Base-by-base conservation (phyloP, 495 filamentous ascomycete species). In the Penicillium antarcticum region DNA sequence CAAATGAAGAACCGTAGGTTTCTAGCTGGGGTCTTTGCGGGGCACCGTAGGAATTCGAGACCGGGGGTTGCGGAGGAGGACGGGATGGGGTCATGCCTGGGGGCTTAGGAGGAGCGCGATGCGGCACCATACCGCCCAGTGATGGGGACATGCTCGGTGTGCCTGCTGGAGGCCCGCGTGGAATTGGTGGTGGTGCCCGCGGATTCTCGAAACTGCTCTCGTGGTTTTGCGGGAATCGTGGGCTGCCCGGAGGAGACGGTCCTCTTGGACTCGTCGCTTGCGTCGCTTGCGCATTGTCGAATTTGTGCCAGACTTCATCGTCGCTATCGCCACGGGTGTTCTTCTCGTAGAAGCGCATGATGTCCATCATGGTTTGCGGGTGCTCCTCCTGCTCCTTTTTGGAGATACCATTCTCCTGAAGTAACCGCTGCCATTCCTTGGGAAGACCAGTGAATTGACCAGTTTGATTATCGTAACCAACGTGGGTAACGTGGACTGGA, bases 161-260 rank as follows among this genome's bases (percentile, higher is more conserved):
- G 7, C 34, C 52, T 32, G 57, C 53, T n/a, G 68, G 58, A 19
- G 68, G 53, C 57, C 66, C 82, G 46, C 83, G 75, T 50, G 94
- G 94, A 44, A 97, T 86, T 2, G 94, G 94, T 51, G 94, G 94
- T 13, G 94, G 89, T 8, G 92, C 87, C 50, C 94, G 83, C 37
- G 94, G 94, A 57, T 97, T 97, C 71, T 98, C 94, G 66, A 98
- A 98, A 74, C 91, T 97, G 47, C 86, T 85, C 72, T 92, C 87
- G 68, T 91, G 85, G 68, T 91, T 92, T 53, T 87, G 82, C 17
- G 95, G 94, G 68, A 97, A 97, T 60, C 92, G 82, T 42, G 94
- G 95, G 66, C 90, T 96, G 53, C 87, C 83, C 21, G 92, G 90
- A 41, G 94, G 88, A 60, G 92, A 65, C 41, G 32, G 47, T 32